phyloP scores from a whole-genome alignment of 371 early-diverging fungal species.

The Basidiobolus meristosporus region DNA sequence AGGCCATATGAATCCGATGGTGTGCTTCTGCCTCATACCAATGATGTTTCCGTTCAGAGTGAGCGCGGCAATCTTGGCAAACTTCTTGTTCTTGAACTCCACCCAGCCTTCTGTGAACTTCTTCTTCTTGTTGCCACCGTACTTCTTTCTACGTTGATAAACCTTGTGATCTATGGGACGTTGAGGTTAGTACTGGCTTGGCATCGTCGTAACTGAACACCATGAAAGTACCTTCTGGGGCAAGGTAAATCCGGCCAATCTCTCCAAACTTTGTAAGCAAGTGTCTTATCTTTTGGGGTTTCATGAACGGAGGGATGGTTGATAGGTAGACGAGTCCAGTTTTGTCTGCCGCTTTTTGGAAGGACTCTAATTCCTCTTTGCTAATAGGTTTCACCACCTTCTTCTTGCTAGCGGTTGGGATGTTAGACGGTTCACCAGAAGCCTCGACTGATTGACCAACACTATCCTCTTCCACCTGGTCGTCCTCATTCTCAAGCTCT shows the following conservation, averaged over 20 bases:
- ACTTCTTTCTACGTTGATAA: constrained; percentile 35
- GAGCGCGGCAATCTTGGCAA: constrained; percentile 60
- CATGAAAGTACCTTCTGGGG: constrained; percentile 51
- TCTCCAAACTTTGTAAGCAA: constrained; percentile 52
- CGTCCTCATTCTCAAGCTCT: too few relatives aligned
- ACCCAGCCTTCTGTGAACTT: constrained; percentile 93
- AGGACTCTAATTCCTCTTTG: constrained; percentile 40
- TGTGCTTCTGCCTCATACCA: constrained; percentile 12
- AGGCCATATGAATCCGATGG: background rate
- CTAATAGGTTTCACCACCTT: constrained; percentile 32
- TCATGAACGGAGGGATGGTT: constrained; percentile 83
- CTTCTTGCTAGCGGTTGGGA: background rate
- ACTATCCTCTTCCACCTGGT: too few relatives aligned
- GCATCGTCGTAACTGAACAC: too few relatives aligned
- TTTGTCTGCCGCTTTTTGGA: constrained; percentile 43
- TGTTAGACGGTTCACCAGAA: background rate
- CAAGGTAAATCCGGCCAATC: constrained; percentile 71
- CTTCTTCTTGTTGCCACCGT: constrained; percentile 51
- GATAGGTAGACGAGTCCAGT: constrained; percentile 84
- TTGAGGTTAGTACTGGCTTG: too few relatives aligned
- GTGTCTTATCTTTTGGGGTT: constrained; percentile 51
- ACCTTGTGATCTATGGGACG: constrained; percentile 25
- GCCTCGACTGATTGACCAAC: too few relatives aligned
- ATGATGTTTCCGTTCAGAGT: constrained; percentile 62
- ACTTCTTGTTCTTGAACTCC: constrained; percentile 79